Evolutionary conservation across 768 basidiomycete species (phyloP), one percentile per base, ranked within the genome.

Genomic region (Boletus speciosus): DNA sequence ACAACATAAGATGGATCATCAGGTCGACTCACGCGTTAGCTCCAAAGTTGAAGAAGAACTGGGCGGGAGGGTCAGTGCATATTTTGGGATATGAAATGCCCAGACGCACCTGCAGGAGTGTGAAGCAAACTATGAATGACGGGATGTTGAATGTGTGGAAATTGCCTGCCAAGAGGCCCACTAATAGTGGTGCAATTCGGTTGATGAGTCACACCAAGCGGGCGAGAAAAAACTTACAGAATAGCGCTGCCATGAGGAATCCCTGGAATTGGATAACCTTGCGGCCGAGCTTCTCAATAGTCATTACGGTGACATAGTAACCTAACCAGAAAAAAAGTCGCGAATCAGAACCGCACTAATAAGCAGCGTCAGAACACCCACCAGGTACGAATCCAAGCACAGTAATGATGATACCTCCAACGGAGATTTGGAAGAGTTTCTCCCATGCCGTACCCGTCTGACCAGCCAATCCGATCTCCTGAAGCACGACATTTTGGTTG

Each of bases 1-100:
- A 9, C 1, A 7, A 47, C 27, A 14, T 10, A 15, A 46, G 6
- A 19, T 19, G 21, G 27, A 36, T 6, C 14, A 49, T 6, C 14
- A 49, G 5, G 9, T 37, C 12, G 15, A 61, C 81, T 58, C 63
- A 84, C 78, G 81, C 73, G 64, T 88, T 89, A 4, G 86, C 84
- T 19, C 88, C 88, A 61, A 88, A 90, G 73, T 90, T 89, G 77
- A 89, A 89, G 77, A 89, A 88, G 74, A 88, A 88, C 75, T 83
- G 56, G 0, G 43, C 19, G n/a, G 23, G 15, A 6, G 29, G 15
- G 47, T 56, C 8, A 61, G 56, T n/a, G 19, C 8, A 42, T 27
- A 5, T 32, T 29, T 19, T 5, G 12, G 7, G 11, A 15, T 19
- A 34, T 4, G 1, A 50, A 12, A 32, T 23, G 12, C n/a, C 29